Percentiles rank a stretch among this genome's conserved stretches.
Conservation (phyloP, 139 green algal species). For the Mesotaenium endlicherianum region DNA sequence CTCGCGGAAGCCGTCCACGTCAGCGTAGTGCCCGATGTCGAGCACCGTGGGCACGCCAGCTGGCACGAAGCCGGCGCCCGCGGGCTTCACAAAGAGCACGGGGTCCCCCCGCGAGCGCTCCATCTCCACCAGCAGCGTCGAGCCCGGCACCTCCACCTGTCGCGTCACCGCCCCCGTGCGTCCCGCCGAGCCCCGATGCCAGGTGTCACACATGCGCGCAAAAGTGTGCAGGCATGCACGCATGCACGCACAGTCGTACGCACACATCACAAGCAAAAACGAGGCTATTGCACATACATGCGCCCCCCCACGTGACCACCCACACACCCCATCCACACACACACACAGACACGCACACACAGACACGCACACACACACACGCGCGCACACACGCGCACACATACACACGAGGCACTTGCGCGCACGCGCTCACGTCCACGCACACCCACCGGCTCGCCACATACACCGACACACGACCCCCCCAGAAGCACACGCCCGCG, state of each 20-base stretch:
- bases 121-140: conserved; percentile 48
- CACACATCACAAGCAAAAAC: not conserved
- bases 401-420: no score
- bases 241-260: not conserved
- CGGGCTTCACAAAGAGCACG: conserved; percentile 55
- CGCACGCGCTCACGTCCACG: no score
- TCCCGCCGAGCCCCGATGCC: not conserved
- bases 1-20: conserved; percentile 42
- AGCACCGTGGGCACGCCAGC: conserved; percentile 52
- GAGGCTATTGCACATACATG: not conserved
- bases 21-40: conserved; percentile 51
- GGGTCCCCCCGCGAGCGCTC: conserved; percentile 43
- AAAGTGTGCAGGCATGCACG: not conserved
- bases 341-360: no score
- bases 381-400: no score
- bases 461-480: no score
- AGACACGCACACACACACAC: no score
- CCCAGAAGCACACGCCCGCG: no score
- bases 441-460: no score
- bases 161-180: not conserved
- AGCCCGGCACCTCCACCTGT: not conserved
- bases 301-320: not conserved
- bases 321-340: not conserved
- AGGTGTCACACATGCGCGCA: not conserved
- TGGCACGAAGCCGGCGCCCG: conserved; percentile 53